Conservation (phyloP, 345 rosid species). For the Eucalyptus leucophloia region DNA sequence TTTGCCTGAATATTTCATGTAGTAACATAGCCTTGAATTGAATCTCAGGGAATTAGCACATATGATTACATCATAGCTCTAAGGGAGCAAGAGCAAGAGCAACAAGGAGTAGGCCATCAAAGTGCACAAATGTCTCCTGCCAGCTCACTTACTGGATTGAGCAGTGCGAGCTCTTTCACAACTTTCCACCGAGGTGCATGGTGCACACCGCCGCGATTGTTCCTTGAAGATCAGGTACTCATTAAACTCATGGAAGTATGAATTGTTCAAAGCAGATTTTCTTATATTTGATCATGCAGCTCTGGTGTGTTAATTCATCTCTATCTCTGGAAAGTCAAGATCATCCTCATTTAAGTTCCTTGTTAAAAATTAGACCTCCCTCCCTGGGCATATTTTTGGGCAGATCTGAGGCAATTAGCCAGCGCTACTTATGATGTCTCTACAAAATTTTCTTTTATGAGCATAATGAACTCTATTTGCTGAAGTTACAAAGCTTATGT, state of each 20-base stretch:
- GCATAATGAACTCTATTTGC: not conserved
- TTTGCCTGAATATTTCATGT: not conserved
- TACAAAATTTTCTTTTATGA: not conserved
- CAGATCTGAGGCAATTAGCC: not conserved
- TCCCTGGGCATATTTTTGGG: not conserved
- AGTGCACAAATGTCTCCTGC: slow-evolving; percentile 96
- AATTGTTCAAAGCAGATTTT: not conserved
- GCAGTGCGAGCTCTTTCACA: slow-evolving; percentile 94
- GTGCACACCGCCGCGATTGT: slow-evolving; percentile 96
- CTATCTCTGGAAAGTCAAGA: not conserved
- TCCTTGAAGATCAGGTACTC: slow-evolving; percentile 94
- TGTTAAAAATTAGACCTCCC: not conserved
- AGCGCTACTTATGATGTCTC: not conserved
- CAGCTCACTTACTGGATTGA: slow-evolving; percentile 89
- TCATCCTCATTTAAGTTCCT: not conserved
- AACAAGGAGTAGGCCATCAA: slow-evolving; percentile 76
- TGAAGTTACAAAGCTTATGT: not conserved
- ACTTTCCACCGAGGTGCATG: slow-evolving; percentile 94
- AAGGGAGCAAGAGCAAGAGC: slow-evolving; percentile 97
- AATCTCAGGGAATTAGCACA: slow-evolving; percentile 81
- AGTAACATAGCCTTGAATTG: not conserved
- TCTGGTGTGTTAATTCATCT: not conserved
- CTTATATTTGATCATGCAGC: not conserved
- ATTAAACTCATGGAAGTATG: not conserved
- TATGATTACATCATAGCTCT: slow-evolving; percentile 96